Base-by-base conservation (phyloP, 1,284 basidiomycete genomes). In the Boletus coffeatus region DNA sequence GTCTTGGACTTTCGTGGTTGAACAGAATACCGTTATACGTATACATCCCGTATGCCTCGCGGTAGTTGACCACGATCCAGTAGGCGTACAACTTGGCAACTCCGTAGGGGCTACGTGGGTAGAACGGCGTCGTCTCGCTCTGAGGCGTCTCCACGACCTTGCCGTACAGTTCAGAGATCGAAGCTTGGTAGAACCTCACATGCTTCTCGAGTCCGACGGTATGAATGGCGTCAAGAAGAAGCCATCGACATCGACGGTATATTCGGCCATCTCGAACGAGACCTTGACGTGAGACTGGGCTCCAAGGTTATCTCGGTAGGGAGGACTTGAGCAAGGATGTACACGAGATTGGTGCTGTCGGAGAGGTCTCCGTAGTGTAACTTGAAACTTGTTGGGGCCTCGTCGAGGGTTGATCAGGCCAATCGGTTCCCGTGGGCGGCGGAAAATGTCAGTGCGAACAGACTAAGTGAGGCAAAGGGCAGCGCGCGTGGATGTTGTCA, bases 251-350 rank as follows among this genome's bases (percentile, higher is more conserved):
- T 96, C 93, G 63, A 90, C 93, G 0, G 94, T 96, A 78, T 96
- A 96, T 78, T 96, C 94, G 43, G 94, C 92, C 92, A 96, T 95
- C 77, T 96, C 94, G 76, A 96, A 96, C 36, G 93, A 96, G 67
- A 96, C 94, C 76, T 96, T 96, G 80, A 96, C 94, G 78, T 96
- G 94, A 59, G 91, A 94, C 75, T 96, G 94, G n/a, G 94, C 94
- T 57, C 93, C 94, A 57, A 96, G 88, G 76, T 96, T 96, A 84
- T 88, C 76, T 96, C 94, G 25, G 92, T 90, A 0, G 94, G 94
- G 72, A 90, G 90, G 61, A 96, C 93, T 71, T 92, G 87, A 3
- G 94, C 90, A 73, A 96, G 89, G 78, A 96, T 90, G 78, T 94
- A 94, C 56, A 96, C 94, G 64, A 96, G 85, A 75, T 96, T 96